Percentiles rank a stretch among this genome's conserved stretches.
Evolutionary conservation across 805 yeast genomes (phyloP).

Genomic region (Kodamaea lidongshanica): DNA sequence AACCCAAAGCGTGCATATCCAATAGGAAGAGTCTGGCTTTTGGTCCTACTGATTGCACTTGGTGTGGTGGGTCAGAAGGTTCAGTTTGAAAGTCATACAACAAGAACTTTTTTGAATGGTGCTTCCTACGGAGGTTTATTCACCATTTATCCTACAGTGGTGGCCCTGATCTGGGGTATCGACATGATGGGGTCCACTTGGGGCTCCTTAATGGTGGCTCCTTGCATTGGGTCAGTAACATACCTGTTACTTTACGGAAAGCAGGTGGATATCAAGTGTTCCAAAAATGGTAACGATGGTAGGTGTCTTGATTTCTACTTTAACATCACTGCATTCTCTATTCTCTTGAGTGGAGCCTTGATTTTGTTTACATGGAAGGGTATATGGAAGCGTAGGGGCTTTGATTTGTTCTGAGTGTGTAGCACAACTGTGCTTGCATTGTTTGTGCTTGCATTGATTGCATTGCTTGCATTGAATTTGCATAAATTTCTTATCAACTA

Average conservation of each 20-base stretch:
- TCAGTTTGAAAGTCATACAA: slow-evolving; percentile 6
- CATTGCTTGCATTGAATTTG: too few species aligned
- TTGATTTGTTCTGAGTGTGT: slow-evolving; percentile 19
- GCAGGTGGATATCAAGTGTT: slow-evolving; percentile 45
- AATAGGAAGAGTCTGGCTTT: slow-evolving; percentile 29
- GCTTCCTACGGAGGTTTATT: slow-evolving; percentile 75
- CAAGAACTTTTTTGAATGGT: slow-evolving; percentile 53
- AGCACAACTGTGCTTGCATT: too few species aligned
- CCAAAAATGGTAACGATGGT: slow-evolving; percentile 5
- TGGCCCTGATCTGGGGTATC: slow-evolving; percentile 81
- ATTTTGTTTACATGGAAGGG: slow-evolving; percentile 24
- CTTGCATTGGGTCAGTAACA: slow-evolving; percentile 71
- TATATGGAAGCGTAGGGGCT: slow-evolving; percentile 28
- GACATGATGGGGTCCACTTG: slow-evolving; percentile 87
- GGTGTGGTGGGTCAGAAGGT: slow-evolving; percentile 30
- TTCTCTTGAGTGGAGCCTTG: slow-evolving; percentile 20
- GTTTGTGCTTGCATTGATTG: too few species aligned
- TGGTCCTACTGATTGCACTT: slow-evolving; percentile 19
- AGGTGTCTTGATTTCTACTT: slow-evolving; percentile 26
- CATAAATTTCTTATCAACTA: too few species aligned
- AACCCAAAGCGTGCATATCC: slow-evolving; percentile 22
- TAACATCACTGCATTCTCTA: slow-evolving; percentile 18
- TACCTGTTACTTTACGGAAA: slow-evolving; percentile 68
- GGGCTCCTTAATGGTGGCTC: slow-evolving; percentile 85
- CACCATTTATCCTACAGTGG: slow-evolving; percentile 79